phyloP scores from a whole-genome alignment of 192 early-diverging fungal species.

The Coemansia sp. region DNA sequence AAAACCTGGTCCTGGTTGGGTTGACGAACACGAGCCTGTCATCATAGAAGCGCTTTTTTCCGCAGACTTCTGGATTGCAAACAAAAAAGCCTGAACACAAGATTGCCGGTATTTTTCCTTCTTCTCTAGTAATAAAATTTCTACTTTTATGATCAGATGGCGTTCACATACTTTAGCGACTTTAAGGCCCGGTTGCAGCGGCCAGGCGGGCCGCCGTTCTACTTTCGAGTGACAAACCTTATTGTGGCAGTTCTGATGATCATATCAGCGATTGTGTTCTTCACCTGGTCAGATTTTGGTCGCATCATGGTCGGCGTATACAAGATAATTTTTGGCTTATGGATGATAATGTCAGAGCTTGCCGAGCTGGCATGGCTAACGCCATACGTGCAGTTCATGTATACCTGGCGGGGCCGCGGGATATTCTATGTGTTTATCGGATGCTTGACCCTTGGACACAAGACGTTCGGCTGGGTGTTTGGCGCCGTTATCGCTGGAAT shows the following conservation, averaged over 20 bases:
- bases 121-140: not conserved
- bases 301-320: constrained; percentile 49
- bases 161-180: constrained; percentile 28
- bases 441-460: constrained; percentile 38
- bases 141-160: constrained; percentile 15
- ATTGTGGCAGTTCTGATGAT: constrained; percentile 44
- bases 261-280: constrained; percentile 35
- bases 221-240: constrained; percentile 41
- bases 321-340: constrained; percentile 39
- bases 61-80: no score
- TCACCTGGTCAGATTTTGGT: constrained; percentile 40
- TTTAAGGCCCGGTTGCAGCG: constrained; percentile 30
- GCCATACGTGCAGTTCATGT: constrained; percentile 47
- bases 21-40: no score
- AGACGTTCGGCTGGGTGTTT: constrained; percentile 34
- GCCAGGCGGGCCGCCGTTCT: constrained; percentile 48
- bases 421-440: constrained; percentile 48
- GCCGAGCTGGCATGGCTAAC: constrained; percentile 38
- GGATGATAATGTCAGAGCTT: constrained; percentile 46
- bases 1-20: no score
- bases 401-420: constrained; percentile 47
- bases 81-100: no score
- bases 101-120: not conserved
- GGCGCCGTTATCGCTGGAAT: constrained; percentile 40
- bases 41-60: no score